Conservation (phyloP, 169 alveolate species). For the Plasmodium cynomolgi region DNA sequence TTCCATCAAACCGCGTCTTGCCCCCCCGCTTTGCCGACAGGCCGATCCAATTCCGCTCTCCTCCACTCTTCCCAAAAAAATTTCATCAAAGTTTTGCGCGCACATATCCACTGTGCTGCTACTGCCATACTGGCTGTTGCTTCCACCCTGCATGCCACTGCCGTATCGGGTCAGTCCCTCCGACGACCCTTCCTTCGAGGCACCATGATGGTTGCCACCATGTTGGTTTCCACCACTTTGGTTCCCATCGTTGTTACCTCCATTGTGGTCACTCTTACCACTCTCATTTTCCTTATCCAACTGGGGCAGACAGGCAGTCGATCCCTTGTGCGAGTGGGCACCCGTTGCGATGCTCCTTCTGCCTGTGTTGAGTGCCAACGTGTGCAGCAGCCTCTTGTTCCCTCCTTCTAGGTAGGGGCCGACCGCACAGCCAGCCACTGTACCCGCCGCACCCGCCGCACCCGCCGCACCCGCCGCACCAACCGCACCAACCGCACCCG, state of each 20-base stretch:
- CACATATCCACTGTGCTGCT: background rate
- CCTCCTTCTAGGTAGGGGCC: background rate
- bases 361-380: background rate
- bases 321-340: background rate
- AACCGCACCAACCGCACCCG: background rate
- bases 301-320: background rate
- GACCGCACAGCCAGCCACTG: background rate
- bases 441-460: background rate
- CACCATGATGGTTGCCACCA: background rate
- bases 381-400: background rate
- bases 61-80: background rate
- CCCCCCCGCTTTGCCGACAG: background rate
- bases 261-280: background rate
- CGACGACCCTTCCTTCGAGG: background rate
- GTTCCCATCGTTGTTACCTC: background rate
- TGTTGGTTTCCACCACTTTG: background rate
- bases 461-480: background rate
- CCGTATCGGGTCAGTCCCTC: conserved; percentile 5
- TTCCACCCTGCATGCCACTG: background rate
- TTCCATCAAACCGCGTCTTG: background rate
- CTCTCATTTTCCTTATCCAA: background rate
- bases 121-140: conserved; percentile 1
- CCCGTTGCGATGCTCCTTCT: background rate
- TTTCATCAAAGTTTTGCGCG: background rate
- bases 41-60: background rate